Base-by-base conservation (phyloP, 257 asterid genomes). In the Phtheirospermum japonicum region DNA sequence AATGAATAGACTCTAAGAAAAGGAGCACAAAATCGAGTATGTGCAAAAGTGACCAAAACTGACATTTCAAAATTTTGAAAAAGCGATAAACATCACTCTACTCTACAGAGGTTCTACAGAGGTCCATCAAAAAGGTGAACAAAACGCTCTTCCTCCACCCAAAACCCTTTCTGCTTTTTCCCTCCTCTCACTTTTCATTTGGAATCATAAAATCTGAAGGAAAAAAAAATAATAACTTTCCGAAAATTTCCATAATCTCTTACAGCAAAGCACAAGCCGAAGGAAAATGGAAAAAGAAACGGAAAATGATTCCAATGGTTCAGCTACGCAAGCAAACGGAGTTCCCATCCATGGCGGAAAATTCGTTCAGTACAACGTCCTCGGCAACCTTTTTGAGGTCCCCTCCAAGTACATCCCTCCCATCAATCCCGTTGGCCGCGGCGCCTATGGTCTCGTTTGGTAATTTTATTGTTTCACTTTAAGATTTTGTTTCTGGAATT, bases 391-490 rank as follows among this genome's bases (percentile, higher is more conserved):
- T 49, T 83, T 90, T 59, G 87, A 82, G 60, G 78, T 87, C 73
- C 76, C 90, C 42, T 77, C 90, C 48, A 85, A 82, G 58, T 90
- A 90, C 71, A 45, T 73, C 12, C 95, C 95, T 40, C 96, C 96
- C 4, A 79, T 87, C 57, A 75, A 80, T 10, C 95, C 93, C 13
- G 83, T 83, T 6, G 93, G 96, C 53, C 88, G 95, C 54, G 96
- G 96, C 39, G 93, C 97, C 63, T 90, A 90, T 56, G 96, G 95
- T 20, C 80, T 90, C 43, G 96, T 87, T n/a, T 90, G 97, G 96
- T 90, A 80, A 32, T 51, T 33, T 48, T 11, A 40, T 20, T 20
- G 0, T 2, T 53, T 17, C 23, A 13, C 16, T 6, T 46, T 2
- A 4, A 18, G 33, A 50, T 59, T 17, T 7, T 8, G 12, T 2